These are phyloP conservation scores for Chrysanthemum makinoi DNA, from an alignment of 129 eudicot genomes.

Conservation along the genomic window DNA sequence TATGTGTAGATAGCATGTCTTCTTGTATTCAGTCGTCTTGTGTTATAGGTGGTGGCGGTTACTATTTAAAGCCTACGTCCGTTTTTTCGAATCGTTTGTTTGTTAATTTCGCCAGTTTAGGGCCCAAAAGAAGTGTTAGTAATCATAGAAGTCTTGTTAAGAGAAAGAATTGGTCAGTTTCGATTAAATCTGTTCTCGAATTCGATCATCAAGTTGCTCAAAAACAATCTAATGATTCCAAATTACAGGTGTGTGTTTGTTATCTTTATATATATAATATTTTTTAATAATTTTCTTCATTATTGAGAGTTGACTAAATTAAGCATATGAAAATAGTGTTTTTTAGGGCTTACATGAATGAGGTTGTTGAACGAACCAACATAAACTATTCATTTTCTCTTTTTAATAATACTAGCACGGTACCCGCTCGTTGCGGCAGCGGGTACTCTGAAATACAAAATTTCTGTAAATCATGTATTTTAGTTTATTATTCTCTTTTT, in stretches of 20 bases:
- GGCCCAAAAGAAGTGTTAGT: conserved; percentile 7
- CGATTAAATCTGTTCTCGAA: conserved; percentile 68
- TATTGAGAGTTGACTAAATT: conserved; percentile 8
- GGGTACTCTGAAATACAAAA: too few species aligned
- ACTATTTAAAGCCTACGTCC: conserved; percentile 41
- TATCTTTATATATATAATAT: neutral
- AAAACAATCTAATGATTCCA: conserved; percentile 31
- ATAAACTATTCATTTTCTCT: too few species aligned
- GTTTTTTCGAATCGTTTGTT: conserved; percentile 52
- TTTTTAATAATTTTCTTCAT: neutral
- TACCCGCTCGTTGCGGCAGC: too few species aligned
- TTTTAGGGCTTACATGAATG: neutral
- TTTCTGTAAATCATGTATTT: too few species aligned
- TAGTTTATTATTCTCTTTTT: too few species aligned
- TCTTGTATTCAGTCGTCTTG: too few species aligned
- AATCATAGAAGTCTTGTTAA: conserved; percentile 17
- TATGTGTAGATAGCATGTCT: too few species aligned
- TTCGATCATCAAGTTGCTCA: conserved; percentile 34
- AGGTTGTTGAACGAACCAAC: neutral
- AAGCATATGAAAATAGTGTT: neutral
- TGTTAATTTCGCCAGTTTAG: conserved; percentile 60
- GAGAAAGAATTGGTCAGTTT: conserved; percentile 31
- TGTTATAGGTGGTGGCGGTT: conserved; percentile 14
- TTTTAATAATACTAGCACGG: too few species aligned
- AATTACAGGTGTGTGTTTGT: conserved; percentile 43